Base-by-base conservation (phyloP, 1,139 yeast species). In the Hansenula anomala region DNA sequence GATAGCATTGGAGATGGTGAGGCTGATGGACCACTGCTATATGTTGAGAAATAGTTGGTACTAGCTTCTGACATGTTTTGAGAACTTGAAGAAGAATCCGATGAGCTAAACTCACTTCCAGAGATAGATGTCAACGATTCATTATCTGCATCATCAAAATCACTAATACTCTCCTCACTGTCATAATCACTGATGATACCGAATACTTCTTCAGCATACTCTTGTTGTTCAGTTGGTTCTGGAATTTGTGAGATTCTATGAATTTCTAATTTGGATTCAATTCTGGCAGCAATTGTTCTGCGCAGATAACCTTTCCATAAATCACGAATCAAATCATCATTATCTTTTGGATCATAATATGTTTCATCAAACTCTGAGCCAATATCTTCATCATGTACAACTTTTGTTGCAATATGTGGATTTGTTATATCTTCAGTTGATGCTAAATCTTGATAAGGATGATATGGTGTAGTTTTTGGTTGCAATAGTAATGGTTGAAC, bases 81-180 rank as follows among this genome's bases (percentile, higher is more conserved):
- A 4, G 39, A 39, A 6, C 40, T 40, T 9, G 34, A 30, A 13
- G 34, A 30, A 13, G 6, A 26, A 39, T 34, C 31, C 2, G 13
- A 8, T 10, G 25, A 10, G 13, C 23, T 29, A n/a, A 38, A 36
- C 4, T 38, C 48, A 13, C 39, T 36, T 1, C 44, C 45, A 0
- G 51, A 47, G 14, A 43, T 23, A 2, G 51, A 43, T 1, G 47
- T 46, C 13, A 41, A 25, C 4, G 51, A 46, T n/a, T 38, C 46
- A 15, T 18, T 10, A 28, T 37, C 44, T 28, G 32, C 31, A 14
- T 17, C 23, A 15, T 18, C 33, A 13, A 28, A 16, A 10, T 32
- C 39, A 32, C 35, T 32, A n/a, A 14, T 15, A 15, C 19, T 18
- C n/a, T 12, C 23, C 6, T 14, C 33, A n/a, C 30, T 28, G 10